Conservation (phyloP, 2,329 filamentous ascomycete species). For the Pseudogymnoascus sp. region DNA sequence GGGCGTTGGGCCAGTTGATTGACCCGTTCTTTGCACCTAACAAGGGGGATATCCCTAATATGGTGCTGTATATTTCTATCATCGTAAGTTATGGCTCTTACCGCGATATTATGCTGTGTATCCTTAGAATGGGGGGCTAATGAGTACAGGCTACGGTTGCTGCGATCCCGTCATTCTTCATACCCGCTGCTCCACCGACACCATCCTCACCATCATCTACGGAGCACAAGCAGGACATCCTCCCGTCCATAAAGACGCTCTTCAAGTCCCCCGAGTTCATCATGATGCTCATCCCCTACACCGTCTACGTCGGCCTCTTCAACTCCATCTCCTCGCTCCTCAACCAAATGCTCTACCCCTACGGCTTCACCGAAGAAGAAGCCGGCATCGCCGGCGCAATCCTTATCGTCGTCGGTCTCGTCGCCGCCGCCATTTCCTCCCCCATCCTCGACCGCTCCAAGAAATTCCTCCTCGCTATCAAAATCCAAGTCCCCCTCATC, state of each 20-base stretch:
- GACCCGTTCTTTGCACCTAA: conserved; percentile 63
- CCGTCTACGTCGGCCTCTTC: conserved; percentile 84
- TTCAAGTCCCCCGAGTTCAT: conserved; percentile 62
- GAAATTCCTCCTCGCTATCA: conserved; percentile 64
- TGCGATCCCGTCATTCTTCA: conserved; percentile 69
- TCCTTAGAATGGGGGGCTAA: conserved; percentile 11
- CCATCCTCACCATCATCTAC: conserved; percentile 60
- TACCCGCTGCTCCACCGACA: conserved; percentile 68
- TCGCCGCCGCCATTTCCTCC: conserved; percentile 64
- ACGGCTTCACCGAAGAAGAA: conserved; percentile 73
- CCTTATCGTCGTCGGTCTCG: conserved; percentile 79
- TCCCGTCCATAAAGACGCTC: conserved; percentile 45
- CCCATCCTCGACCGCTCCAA: conserved; percentile 84
- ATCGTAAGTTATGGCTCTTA: conserved; percentile 50
- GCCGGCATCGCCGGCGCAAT: conserved; percentile 85
- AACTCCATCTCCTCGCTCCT: conserved; percentile 82
- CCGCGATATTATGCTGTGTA: background rate
- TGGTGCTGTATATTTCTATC: conserved; percentile 78
- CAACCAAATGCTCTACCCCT: conserved; percentile 77
- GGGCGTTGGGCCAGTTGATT: conserved; percentile 79
- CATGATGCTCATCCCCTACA: conserved; percentile 73
- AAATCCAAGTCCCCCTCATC: conserved; percentile 65
- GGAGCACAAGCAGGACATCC: conserved; percentile 43
- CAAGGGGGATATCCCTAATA: conserved; percentile 59
- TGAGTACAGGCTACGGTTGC: conserved; percentile 49